A percentile compares a stretch with the other conserved stretches of the same genome.
These are phyloP conservation scores for Jackrogersella multiformis DNA, from an alignment of 495 filamentous ascomycete genomes.

Conservation along the genomic window DNA sequence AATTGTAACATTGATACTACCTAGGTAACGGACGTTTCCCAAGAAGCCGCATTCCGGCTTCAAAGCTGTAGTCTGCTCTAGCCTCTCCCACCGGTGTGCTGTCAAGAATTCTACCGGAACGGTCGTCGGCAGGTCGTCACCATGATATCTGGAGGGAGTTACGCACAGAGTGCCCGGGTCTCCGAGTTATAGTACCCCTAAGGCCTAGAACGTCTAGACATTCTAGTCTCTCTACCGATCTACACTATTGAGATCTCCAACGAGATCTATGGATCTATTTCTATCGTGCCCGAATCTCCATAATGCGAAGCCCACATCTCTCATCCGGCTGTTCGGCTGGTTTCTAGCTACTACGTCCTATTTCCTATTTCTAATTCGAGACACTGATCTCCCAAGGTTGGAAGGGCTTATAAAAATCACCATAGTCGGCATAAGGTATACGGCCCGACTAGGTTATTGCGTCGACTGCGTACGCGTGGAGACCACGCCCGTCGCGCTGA, in stretches of 20 bases:
- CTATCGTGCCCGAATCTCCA: neutral
- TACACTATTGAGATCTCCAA: conserved; percentile 4
- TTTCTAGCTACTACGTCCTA: too few species aligned
- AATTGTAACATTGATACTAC: too few species aligned
- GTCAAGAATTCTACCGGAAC: neutral
- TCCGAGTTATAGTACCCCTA: neutral
- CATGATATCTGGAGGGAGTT: neutral
- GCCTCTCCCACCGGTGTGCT: neutral
- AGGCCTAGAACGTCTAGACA: neutral
- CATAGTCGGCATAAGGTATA: neutral
- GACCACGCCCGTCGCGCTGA: neutral
- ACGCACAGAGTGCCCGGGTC: neutral
- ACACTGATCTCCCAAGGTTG: neutral
- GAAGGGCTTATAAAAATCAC: conserved; percentile 1
- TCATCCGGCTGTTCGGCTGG: too few species aligned
- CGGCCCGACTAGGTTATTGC: conserved; percentile 4
- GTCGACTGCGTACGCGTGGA: neutral
- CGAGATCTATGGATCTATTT: conserved; percentile 13
- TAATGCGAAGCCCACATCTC: neutral
- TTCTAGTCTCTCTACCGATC: neutral
- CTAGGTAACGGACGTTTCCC: neutral
- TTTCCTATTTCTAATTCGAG: too few species aligned
- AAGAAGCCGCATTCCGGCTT: neutral
- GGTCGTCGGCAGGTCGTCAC: neutral
- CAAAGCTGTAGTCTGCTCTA: neutral